phyloP scores from a whole-genome alignment of 78 protist species.

The Dictyostelium brefeldianum region DNA sequence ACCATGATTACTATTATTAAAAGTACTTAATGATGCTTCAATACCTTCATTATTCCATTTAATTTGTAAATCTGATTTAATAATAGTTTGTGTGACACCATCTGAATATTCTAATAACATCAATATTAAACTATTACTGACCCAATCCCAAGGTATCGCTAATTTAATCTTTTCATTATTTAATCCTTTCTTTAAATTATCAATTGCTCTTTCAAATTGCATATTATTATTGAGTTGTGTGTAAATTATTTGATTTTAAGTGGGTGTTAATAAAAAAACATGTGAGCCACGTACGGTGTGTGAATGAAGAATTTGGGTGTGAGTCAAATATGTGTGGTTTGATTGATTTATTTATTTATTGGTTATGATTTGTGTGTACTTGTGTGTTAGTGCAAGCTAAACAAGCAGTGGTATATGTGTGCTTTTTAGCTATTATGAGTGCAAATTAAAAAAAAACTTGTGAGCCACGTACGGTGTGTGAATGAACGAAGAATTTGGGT shows the following conservation, averaged over 20 bases:
- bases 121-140: neutral
- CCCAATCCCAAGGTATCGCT: neutral
- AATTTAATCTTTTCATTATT: neutral
- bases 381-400: too few species aligned
- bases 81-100: neutral
- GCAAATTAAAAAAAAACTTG: too few species aligned
- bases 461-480: too few species aligned
- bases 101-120: neutral
- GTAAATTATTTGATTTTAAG: neutral
- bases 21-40: neutral
- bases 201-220: neutral
- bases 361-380: too few species aligned
- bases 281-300: too few species aligned
- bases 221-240: neutral
- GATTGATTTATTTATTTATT: too few species aligned
- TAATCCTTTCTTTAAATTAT: neutral
- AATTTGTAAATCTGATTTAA: neutral
- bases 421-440: too few species aligned
- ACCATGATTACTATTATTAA: neutral
- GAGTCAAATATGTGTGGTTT: too few species aligned
- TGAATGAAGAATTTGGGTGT: too few species aligned
- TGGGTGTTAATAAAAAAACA: neutral
- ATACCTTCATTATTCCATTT: neutral
- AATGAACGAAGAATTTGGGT: too few species aligned
- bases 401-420: too few species aligned